These are phyloP conservation scores for Leccinum incarnatum DNA, from an alignment of 768 basidiomycete species.

Conservation along the genomic window DNA sequence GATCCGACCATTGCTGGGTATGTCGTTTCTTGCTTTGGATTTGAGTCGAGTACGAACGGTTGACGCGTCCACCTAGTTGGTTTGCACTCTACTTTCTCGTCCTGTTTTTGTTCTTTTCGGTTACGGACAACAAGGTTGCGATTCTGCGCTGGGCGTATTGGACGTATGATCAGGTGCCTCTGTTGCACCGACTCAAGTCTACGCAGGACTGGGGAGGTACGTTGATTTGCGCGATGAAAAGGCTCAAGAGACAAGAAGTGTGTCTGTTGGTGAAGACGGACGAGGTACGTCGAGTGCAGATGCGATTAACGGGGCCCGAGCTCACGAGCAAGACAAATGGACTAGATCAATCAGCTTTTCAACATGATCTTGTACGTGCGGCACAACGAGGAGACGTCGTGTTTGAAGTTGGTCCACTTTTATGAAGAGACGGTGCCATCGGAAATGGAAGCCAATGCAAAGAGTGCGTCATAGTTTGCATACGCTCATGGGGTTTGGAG, in stretches of 20 bases:
- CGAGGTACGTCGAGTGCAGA: conserved; percentile 43
- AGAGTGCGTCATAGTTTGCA: conserved; percentile 41
- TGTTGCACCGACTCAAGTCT: conserved; percentile 38
- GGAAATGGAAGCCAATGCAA: conserved; percentile 71
- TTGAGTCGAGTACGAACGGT: background rate
- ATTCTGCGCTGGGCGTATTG: conserved; percentile 56
- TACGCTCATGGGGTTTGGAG: background rate
- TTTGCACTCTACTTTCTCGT: conserved; percentile 60
- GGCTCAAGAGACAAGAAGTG: conserved; percentile 50
- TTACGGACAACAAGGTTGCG: conserved; percentile 52
- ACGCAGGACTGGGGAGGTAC: conserved; percentile 42
- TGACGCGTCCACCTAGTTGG: conserved; percentile 40
- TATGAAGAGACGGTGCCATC: conserved; percentile 57
- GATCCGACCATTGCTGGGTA: conserved; percentile 56
- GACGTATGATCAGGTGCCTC: conserved; percentile 59
- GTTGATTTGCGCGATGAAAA: conserved; percentile 45
- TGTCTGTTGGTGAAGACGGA: conserved; percentile 63
- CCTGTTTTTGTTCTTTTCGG: conserved; percentile 45
- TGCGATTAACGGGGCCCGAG: background rate
- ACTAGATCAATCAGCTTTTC: conserved; percentile 63
- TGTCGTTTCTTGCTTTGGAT: conserved; percentile 13
- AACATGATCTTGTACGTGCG: conserved; percentile 64
- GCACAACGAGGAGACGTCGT: conserved; percentile 67
- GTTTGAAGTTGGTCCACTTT: conserved; percentile 69
- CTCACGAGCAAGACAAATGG: background rate